phyloP scores from a whole-genome alignment of 495 filamentous ascomycete species.

The Pyronema domesticum region DNA sequence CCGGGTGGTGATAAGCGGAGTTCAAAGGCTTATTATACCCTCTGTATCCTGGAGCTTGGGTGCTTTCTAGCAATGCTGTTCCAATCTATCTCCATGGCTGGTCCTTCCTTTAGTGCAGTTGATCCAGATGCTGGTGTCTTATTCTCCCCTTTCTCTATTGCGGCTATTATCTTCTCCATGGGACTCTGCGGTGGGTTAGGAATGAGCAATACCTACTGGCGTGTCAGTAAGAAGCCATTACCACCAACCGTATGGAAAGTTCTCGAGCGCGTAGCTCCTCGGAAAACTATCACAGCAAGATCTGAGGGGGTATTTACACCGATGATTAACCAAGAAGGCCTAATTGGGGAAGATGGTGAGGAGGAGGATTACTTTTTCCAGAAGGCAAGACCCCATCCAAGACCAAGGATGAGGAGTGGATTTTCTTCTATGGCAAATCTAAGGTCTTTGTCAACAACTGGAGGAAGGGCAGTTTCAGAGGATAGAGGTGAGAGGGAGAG shows the following conservation, averaged over 20 bases:
- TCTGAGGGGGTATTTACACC: constrained; percentile 9
- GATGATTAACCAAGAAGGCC: background rate
- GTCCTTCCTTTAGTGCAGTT: background rate
- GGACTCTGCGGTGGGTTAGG: constrained; percentile 16
- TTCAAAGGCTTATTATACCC: constrained; percentile 11
- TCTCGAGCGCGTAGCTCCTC: constrained; percentile 3
- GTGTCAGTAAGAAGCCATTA: constrained; percentile 11
- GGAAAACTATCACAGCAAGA: background rate
- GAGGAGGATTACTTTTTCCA: constrained; percentile 9
- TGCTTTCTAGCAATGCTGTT: constrained; percentile 11
- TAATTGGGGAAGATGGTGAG: background rate
- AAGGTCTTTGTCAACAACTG: background rate
- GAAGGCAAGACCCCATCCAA: background rate
- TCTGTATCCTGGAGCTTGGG: constrained; percentile 8
- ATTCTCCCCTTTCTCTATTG: constrained; percentile 10
- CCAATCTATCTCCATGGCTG: constrained; percentile 9
- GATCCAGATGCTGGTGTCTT: constrained; percentile 8
- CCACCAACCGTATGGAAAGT: constrained; percentile 15
- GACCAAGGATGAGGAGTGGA: constrained; percentile 4
- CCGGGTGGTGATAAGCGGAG: constrained; percentile 10
- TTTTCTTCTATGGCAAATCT: background rate
- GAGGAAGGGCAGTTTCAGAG: background rate
- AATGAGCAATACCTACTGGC: constrained; percentile 23
- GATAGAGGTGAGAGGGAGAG: background rate
- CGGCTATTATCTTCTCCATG: constrained; percentile 9